These are phyloP conservation scores for Mortierella hygrophila DNA, from an alignment of 192 early-diverging fungal species.

Conservation along the genomic window DNA sequence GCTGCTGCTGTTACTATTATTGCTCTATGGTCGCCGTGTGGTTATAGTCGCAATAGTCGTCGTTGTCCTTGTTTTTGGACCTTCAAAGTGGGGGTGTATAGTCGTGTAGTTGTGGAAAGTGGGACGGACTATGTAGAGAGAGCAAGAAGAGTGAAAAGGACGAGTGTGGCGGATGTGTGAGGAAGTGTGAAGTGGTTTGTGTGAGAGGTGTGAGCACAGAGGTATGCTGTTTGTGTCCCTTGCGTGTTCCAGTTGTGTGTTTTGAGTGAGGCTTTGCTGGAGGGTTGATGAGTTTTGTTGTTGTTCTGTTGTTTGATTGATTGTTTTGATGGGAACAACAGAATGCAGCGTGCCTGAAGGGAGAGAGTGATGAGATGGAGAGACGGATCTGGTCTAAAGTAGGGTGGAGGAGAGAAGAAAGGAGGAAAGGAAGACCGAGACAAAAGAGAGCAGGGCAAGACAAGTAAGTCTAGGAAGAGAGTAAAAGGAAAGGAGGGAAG, in stretches of 20 bases:
- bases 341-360: not conserved
- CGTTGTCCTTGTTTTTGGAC: too few relatives aligned
- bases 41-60: not conserved
- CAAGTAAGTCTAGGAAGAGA: not conserved
- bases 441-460: not conserved
- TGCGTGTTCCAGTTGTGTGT: too few relatives aligned
- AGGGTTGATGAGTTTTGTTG: not conserved
- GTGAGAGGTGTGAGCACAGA: conserved; percentile 2
- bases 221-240: too few relatives aligned
- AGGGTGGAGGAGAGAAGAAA: not conserved
- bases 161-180: not conserved
- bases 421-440: not conserved
- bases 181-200: not conserved
- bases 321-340: not conserved
- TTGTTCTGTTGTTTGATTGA: too few relatives aligned
- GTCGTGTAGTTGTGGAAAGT: not conserved
- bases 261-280: not conserved
- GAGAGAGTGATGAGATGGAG: not conserved
- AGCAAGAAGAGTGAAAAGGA: not conserved
- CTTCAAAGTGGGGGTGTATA: too few relatives aligned
- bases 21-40: not conserved
- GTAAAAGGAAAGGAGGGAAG: not conserved
- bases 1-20: not conserved
- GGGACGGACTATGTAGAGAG: too few relatives aligned
- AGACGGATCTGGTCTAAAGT: not conserved